Percentiles rank a stretch among this genome's conserved stretches.
Conservation (phyloP, 2,329 filamentous ascomycete genomes). For the Epichloe bromicola region DNA sequence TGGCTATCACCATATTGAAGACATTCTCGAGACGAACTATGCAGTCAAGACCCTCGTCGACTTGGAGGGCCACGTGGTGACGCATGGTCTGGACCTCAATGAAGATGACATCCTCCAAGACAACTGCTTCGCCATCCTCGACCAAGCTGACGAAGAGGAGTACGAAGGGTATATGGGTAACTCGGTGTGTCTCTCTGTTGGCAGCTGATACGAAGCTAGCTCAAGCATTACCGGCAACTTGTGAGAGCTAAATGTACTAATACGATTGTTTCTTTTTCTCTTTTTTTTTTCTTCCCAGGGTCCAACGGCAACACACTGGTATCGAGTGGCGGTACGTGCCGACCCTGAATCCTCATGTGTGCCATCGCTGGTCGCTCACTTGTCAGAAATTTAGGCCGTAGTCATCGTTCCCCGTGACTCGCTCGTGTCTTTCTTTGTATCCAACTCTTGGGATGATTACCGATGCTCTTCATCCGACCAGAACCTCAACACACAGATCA, state of each 20-base stretch:
- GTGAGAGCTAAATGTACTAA: not conserved
- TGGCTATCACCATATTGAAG: conserved; percentile 8
- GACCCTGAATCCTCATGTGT: not conserved
- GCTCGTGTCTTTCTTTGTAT: conserved; percentile 6
- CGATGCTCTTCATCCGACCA: not conserved
- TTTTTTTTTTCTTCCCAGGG: conserved; percentile 6
- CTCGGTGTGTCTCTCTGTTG: conserved; percentile 9
- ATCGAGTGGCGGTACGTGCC: conserved; percentile 11
- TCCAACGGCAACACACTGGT: conserved; percentile 12
- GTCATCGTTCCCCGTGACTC: conserved; percentile 9
- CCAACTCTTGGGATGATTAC: not conserved
- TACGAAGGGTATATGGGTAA: conserved; percentile 18
- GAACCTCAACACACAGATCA: conserved; percentile 3
- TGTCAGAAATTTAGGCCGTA: conserved; percentile 7
- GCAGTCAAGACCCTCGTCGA: conserved; percentile 15
- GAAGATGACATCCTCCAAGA: conserved; percentile 12
- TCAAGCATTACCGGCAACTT: not conserved
- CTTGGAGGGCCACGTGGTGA: conserved; percentile 13
- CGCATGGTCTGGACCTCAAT: conserved; percentile 8
- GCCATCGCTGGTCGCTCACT: not conserved
- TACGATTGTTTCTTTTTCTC: not conserved
- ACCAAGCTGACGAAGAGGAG: conserved; percentile 8
- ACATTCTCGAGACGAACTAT: conserved; percentile 5
- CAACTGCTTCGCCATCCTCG: conserved; percentile 9
- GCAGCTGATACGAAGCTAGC: not conserved